Evolutionary conservation across 2,329 filamentous ascomycete genomes (phyloP).

Genomic region (Fusarium nisikadoi): DNA sequence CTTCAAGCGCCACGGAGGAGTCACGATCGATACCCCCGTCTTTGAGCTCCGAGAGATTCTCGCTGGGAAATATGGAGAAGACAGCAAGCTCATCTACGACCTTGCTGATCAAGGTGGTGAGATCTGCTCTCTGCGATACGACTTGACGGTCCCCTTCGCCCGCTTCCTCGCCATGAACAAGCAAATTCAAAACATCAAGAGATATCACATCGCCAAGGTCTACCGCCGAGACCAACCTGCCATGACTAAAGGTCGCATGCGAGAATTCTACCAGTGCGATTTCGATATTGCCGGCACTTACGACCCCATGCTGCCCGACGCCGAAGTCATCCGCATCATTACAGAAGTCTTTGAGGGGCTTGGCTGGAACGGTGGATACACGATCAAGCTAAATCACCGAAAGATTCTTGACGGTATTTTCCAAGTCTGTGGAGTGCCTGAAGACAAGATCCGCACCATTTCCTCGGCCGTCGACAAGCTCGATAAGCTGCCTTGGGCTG

Average conservation of each 20-base stretch:
- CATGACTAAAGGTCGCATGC: constrained; percentile 91
- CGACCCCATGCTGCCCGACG: constrained; percentile 92
- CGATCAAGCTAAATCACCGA: constrained; percentile 94
- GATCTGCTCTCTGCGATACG: constrained; percentile 78
- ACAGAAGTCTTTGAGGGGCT: constrained; percentile 87
- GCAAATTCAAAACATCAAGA: constrained; percentile 83
- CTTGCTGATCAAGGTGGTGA: constrained; percentile 88
- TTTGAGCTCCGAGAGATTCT: constrained; percentile 91
- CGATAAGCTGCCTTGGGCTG: constrained; percentile 90
- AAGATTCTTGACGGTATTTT: constrained; percentile 95
- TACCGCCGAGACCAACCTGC: constrained; percentile 61
- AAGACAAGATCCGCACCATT: constrained; percentile 87
- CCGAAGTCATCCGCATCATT: constrained; percentile 86
- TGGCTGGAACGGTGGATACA: constrained; percentile 78
- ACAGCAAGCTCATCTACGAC: constrained; percentile 92
- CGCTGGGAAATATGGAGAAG: constrained; percentile 90
- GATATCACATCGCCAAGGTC: constrained; percentile 96
- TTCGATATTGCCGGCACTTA: constrained; percentile 92
- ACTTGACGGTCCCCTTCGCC: constrained; percentile 89
- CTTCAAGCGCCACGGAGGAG: constrained; percentile 85
- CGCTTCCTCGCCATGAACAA: constrained; percentile 94
- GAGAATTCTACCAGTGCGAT: constrained; percentile 98
- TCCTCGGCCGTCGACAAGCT: constrained; percentile 95
- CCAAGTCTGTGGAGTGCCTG: constrained; percentile 87
- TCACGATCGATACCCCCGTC: constrained; percentile 82